Conservation (phyloP, 768 basidiomycete species). For the Daedalea quercina region DNA sequence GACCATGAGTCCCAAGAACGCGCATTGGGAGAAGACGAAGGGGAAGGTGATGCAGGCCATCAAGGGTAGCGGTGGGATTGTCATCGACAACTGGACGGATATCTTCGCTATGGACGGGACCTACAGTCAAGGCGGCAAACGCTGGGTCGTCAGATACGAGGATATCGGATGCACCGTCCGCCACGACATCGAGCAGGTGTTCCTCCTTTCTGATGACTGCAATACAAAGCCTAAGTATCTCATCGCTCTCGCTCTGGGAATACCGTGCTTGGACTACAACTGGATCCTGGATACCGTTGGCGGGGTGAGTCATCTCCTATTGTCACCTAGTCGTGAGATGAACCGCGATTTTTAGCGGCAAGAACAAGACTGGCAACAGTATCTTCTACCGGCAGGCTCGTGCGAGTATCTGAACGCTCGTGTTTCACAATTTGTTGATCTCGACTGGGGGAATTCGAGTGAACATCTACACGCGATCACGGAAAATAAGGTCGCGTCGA, state of each 20-base stretch:
- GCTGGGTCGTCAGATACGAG: conserved; percentile 45
- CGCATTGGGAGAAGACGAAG: conserved; percentile 33
- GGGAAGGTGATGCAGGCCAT: conserved; percentile 37
- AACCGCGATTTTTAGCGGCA: conserved; percentile 2
- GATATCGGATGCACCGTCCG: conserved; percentile 43
- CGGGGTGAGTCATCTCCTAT: conserved; percentile 15
- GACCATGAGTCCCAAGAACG: conserved; percentile 37
- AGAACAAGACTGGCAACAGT: conserved; percentile 51
- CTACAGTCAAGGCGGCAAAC: conserved; percentile 33
- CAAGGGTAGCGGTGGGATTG: conserved; percentile 43
- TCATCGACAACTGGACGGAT: conserved; percentile 57
- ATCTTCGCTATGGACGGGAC: conserved; percentile 52
- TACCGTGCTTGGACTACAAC: conserved; percentile 65
- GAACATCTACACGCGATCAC: conserved; percentile 57
- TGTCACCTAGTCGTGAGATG: background rate
- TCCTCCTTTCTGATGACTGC: conserved; percentile 60
- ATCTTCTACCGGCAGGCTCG: conserved; percentile 48
- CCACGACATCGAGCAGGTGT: conserved; percentile 44
- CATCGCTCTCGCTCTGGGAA: conserved; percentile 75
- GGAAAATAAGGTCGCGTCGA: conserved; percentile 47
- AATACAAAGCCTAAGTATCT: conserved; percentile 76
- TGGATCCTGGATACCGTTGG: conserved; percentile 44
- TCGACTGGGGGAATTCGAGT: conserved; percentile 40
- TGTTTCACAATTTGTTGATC: conserved; percentile 42
- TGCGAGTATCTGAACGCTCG: conserved; percentile 33